Base-by-base conservation (phyloP, 2,329 filamentous ascomycete species). In the Drechslera avenae region DNA sequence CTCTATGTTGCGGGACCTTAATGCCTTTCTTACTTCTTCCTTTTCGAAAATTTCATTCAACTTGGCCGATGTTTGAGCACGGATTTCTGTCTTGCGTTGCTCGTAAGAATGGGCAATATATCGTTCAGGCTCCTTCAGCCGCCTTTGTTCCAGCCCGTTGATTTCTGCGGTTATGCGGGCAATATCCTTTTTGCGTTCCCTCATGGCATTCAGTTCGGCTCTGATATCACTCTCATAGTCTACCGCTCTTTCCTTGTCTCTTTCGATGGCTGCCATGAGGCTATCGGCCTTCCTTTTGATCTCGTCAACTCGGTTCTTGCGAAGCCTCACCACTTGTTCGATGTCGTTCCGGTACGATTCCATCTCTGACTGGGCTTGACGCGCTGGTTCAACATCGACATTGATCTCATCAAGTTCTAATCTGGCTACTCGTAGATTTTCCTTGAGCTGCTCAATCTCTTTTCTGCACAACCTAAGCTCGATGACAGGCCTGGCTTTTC, bases 61-160 rank as follows among this genome's bases (percentile, higher is more conserved):
- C 2, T 83, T 74, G n/a, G 84, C 81, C 18, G 83, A 79, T 1
- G 76, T 65, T 21, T 69, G 60, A 13, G 56, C 57, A 4, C 74
- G 75, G 50, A 86, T 79, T 39, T 88, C 83, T 72, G 86, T 79
- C 71, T 91, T 87, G 56, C 83, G 83, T 44, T 85, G 82, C 59
- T 93, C 94, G 76, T 86, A 92, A 4, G 83, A 83, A 4, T 81
- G 77, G 8, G 84, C 73, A 66, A 94, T 86, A 65, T 94, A 91
- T 5, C 86, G 81, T 0, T 81, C 77, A 0, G 87, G 86, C 10
- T 80, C 79, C 35, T 86, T 82, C 50, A 85, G 82, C 57, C 85
- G 73, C 53, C 83, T 81, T 4, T 81, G 84, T 66, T 88, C 81
- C n/a, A 92, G 75, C 5, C 77, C 76, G 2, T 80, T 83, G 39